phyloP scores from a whole-genome alignment of 2,329 filamentous ascomycete genomes.

The Emmonsiellopsis sp. region DNA sequence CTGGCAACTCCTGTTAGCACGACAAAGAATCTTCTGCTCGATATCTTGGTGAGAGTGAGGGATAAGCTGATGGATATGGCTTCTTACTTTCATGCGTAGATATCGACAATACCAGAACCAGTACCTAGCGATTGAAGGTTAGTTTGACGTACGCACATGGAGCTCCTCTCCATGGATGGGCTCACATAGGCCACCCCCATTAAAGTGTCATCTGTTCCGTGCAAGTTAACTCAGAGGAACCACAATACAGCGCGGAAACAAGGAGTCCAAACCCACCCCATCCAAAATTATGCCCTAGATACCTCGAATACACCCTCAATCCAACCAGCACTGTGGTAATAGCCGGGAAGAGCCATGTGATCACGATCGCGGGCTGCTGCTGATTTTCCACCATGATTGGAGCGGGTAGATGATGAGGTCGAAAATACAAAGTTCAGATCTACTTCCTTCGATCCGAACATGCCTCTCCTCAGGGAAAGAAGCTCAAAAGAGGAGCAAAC shows the following conservation, averaged over 20 bases:
- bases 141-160: neutral
- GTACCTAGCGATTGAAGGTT: neutral
- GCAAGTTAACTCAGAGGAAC: neutral
- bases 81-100: neutral
- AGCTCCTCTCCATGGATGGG: neutral
- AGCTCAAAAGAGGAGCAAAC: too few species aligned
- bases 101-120: neutral
- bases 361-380: neutral
- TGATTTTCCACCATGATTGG: neutral
- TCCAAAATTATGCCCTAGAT: slow-evolving; percentile 1
- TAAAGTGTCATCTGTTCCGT: neutral
- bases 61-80: neutral
- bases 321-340: neutral
- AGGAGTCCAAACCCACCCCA: neutral
- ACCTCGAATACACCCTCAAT: neutral
- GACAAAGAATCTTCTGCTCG: too few species aligned
- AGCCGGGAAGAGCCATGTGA: slow-evolving; percentile 1
- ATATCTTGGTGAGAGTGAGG: neutral
- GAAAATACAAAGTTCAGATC: too few species aligned
- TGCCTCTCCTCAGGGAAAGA: too few species aligned
- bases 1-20: neutral
- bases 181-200: neutral
- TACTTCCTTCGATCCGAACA: too few species aligned
- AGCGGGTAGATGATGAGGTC: neutral
- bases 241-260: neutral